Base-by-base conservation (phyloP, 83 land plant genomes). In the Thuja plicata region DNA sequence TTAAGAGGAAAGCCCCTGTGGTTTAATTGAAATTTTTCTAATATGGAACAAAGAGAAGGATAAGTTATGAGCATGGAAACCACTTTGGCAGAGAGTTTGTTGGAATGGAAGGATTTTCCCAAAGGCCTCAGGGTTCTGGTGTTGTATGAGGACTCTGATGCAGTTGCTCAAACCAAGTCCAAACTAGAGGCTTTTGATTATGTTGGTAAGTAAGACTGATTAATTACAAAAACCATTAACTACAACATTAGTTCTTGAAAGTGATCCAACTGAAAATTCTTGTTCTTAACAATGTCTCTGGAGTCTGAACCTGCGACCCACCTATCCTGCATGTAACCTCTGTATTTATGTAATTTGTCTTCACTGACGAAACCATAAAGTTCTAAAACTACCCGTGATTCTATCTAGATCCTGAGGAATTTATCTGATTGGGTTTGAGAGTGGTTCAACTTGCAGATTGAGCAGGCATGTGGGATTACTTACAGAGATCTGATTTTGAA, bases 121-220 rank as follows among this genome's bases (percentile, higher is more conserved):
- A 95, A 95, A 87, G 96, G 95, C 13, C 95, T 95, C 70, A 88
- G 91, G 80, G 95, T 95, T 38, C 93, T 95, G 57, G 91, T 95
- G 21, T 93, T 93, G 70, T 90, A 90, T 85, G 87, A 93, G 40
- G 96, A 95, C 89, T 52, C 0, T 41, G 54, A 30, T 87, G 91
- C 92, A 71, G 90, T 92, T 88, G 83, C 90, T 12, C 92, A 92
- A 43, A 92, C 91, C 21, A 93, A 73, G 87, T 88, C 89, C 32
- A 91, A 91, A 90, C 95, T 95, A 48, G 94, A 95, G 73, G 88
- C 86, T 32, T 93, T 93, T 92, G 95, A 92, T 16, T 94, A 94
- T 88, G 85, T 91, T 86, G 96, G 96, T 93, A 88, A 87, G 88
- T 52, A 12, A 48, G 71, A 43, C 50, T n/a, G 46, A 34, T 34